Evolutionary conservation across 2,329 filamentous ascomycete genomes (phyloP).

Genomic region (Pyricularia pennisetigena): DNA sequence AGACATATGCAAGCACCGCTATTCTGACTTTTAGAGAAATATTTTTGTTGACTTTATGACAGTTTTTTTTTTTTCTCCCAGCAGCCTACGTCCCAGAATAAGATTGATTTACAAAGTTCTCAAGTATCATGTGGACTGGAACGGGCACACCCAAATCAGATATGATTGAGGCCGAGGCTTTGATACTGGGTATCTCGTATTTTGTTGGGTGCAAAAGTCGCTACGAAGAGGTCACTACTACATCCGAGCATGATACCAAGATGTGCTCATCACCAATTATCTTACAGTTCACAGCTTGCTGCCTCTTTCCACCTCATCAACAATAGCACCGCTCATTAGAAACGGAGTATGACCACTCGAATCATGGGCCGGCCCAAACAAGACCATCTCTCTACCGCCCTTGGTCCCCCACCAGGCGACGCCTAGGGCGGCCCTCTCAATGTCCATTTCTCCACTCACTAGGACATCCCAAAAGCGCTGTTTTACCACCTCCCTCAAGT

Average conservation of each 20-base stretch:
- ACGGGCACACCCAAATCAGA: too few relatives aligned
- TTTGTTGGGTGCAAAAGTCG: not conserved
- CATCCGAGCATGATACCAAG: not conserved
- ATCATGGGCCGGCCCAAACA: slow-evolving; percentile 16
- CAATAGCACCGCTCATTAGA: slow-evolving; percentile 48
- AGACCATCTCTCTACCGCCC: slow-evolving; percentile 42
- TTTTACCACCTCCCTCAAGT: slow-evolving; percentile 54
- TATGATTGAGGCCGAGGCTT: too few relatives aligned
- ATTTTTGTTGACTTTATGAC: not conserved
- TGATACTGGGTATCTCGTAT: not conserved
- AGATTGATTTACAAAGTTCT: too few relatives aligned
- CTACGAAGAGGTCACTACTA: not conserved
- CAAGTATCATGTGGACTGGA: too few relatives aligned
- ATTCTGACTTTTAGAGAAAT: not conserved
- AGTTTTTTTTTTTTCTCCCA: too few relatives aligned
- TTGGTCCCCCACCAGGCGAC: slow-evolving; percentile 76
- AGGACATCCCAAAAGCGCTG: slow-evolving; percentile 72
- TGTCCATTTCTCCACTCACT: slow-evolving; percentile 77
- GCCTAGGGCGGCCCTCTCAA: slow-evolving; percentile 68
- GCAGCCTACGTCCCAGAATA: too few relatives aligned
- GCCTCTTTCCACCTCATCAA: slow-evolving; percentile 16
- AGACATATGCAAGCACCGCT: not conserved
- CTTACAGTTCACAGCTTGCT: slow-evolving; percentile 23
- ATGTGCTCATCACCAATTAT: not conserved
- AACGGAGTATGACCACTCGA: slow-evolving; percentile 13